Percentiles rank a stretch among this genome's conserved stretches.
Conservation (phyloP, 257 asterid genomes). For the Nicotiana sylvestris region DNA sequence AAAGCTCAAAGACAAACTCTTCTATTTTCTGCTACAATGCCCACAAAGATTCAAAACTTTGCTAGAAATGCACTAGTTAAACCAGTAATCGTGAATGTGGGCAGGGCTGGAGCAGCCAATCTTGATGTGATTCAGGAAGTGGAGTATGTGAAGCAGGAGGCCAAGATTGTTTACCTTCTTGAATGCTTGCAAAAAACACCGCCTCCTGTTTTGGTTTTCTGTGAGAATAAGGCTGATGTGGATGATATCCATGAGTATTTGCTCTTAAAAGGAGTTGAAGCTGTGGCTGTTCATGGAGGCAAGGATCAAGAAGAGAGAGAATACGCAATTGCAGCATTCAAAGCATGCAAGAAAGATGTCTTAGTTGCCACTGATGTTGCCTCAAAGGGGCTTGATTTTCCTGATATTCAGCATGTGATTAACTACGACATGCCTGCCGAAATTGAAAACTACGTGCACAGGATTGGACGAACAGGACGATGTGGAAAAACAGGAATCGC, state of each 20-base stretch:
- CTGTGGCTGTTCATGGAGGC: slow-evolving; percentile 76
- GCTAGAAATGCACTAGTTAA: slow-evolving; percentile 79
- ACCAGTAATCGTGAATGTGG: slow-evolving; percentile 78
- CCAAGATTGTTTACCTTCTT: slow-evolving; percentile 77
- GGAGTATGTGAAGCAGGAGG: slow-evolving; percentile 81
- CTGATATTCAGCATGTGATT: slow-evolving; percentile 77
- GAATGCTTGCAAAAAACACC: slow-evolving; percentile 81
- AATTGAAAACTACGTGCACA: slow-evolving; percentile 78
- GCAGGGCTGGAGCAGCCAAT: slow-evolving; percentile 90
- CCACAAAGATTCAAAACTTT: slow-evolving; percentile 74
- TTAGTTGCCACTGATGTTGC: slow-evolving; percentile 87
- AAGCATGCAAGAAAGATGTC: slow-evolving; percentile 76
- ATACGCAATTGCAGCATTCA: slow-evolving; percentile 68
- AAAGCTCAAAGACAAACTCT: slow-evolving; percentile 90
- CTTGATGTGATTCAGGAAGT: slow-evolving; percentile 85
- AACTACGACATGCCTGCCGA: slow-evolving; percentile 91
- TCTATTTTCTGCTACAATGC: slow-evolving; percentile 91
- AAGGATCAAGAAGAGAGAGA: slow-evolving; percentile 89
- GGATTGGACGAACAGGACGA: slow-evolving; percentile 78
- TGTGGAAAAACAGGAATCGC: slow-evolving; percentile 91
- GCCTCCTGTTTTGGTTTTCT: slow-evolving; percentile 68
- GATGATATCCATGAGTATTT: slow-evolving; percentile 82
- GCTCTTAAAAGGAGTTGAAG: slow-evolving; percentile 77
- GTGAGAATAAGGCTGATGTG: slow-evolving; percentile 81
- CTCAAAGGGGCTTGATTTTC: slow-evolving; percentile 82